Base-by-base conservation (phyloP, 1,139 yeast species). In the Taphrina flavorubra region DNA sequence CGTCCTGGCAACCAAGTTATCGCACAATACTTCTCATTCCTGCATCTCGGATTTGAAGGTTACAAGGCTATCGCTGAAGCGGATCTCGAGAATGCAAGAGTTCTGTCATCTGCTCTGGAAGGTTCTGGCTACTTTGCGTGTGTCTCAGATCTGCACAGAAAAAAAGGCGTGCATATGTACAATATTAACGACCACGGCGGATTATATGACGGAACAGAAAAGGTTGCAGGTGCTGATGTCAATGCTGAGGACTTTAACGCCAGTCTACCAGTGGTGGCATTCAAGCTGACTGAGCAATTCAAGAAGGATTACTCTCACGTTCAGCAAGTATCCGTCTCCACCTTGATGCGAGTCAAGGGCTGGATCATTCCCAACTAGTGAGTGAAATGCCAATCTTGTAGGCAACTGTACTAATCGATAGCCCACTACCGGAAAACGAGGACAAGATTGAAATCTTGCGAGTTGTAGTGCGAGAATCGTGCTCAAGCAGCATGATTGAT, bases 221-320 rank as follows among this genome's bases (percentile, higher is more conserved):
- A 57, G 34, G 71, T 72, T 58, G 71, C 72, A 65, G 70, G 72
- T 69, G 56, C 74, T 64, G 72, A 77, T 74, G 77, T 80, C 20
- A 73, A 73, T 31, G 75, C 76, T 61, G 75, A 74, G 70, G 75
- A 55, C 47, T 63, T 53, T 61, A 63, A 63, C 36, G 60, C 67
- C n/a, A 97, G 97, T 7, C 83, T 92, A 71, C 97, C 97, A 2
- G 96, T 92, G 47, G 97, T 92, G 57, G 88, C 97, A 0, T 92
- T 91, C 82, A 86, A 86, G 76, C 20, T 63, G 46, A 63, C 67
- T 10, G 67, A 63, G 36, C 42, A 55, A 14, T 85, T 92, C 76
- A 77, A 80, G 65, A 76, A 83, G 61, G 78, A 82, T 58, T 90
- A 86, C 77, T 94, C 97, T 1, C 90, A 87, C 77, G 84, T 92